Conservation (phyloP, 192 early-diverging fungal genomes). For the Glomus cerebriforme region DNA sequence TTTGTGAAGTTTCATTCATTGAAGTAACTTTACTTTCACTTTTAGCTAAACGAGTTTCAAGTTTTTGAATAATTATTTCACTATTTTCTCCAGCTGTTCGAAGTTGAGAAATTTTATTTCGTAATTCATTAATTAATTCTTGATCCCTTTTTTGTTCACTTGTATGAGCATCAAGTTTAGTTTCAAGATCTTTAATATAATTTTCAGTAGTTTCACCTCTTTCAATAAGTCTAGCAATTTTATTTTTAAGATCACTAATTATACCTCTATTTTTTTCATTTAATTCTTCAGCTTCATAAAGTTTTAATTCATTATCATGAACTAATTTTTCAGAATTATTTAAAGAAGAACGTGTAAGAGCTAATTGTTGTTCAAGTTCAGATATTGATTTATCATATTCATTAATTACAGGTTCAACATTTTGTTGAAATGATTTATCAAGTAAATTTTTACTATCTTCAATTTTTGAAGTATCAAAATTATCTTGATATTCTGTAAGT, state of each 20-base stretch:
- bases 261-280: conserved; percentile 29
- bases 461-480: neutral
- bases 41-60: conserved; percentile 35
- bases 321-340: conserved; percentile 56
- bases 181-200: conserved; percentile 49
- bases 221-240: conserved; percentile 59
- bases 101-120: conserved; percentile 22
- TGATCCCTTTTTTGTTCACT: conserved; percentile 42
- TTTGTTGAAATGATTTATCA: conserved; percentile 41
- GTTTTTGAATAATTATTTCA: conserved; percentile 34
- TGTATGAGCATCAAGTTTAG: conserved; percentile 35
- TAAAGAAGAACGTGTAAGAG: conserved; percentile 57
- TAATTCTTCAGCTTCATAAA: conserved; percentile 41
- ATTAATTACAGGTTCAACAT: conserved; percentile 70
- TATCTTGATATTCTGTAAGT: conserved; percentile 52
- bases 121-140: conserved; percentile 17
- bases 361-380: conserved; percentile 61
- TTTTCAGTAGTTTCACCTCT: conserved; percentile 44
- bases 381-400: conserved; percentile 71
- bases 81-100: conserved; percentile 19
- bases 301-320: conserved; percentile 58
- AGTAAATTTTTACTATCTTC: conserved; percentile 10
- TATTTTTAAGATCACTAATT: conserved; percentile 42
- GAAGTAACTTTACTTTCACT: conserved; percentile 4
- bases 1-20: conserved; percentile 13